Base-by-base conservation (phyloP, 192 early-diverging fungal genomes). In the Mortierella hygrophila region DNA sequence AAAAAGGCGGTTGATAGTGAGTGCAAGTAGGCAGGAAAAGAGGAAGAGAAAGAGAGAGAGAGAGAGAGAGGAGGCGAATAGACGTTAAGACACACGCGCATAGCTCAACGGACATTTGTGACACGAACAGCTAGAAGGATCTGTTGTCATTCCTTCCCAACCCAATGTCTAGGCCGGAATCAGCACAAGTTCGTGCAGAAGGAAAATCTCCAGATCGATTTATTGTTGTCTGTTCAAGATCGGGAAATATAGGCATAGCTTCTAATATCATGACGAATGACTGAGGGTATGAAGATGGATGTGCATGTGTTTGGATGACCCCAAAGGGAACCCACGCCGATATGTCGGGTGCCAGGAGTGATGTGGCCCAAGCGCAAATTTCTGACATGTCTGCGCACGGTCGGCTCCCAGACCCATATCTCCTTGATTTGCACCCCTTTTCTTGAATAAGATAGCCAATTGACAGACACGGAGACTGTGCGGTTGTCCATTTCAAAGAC, bases 21-120 rank as follows among this genome's bases (percentile, higher is more conserved):
- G 26, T 75, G 32, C 54, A 57, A 37, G 40, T 42, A n/a, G 42
- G 37, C 4, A 40, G 38, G 38, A 40, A 40, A 40, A 0, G 32
- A n/a, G 70, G 72, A 38, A 57, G 75, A 37, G 35, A 40, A 54
- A n/a, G 70, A 79, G 38, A 57, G 75, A 37, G 35, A 70, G 35
- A 70, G 47, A 76, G 18, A 57, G 52, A 76, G 70, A 40, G 11
- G n/a, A 42, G 54, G 26, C 54, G 29, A 74, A 38, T 32, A 52
- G 15, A 38, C 13, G 41, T 52, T 70, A 52, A 54, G 35, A 32
- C 37, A 44, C 41, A 42, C 37, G 16, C 16, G 32, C 68, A 23
- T 21, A 18, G 18, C 3, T 35, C 70, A 42, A 71, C 70, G 70
- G 70, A 38, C 40, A 42, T 42, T 40, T 16, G 70, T 42, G 52